Evolutionary conservation across 2,329 filamentous ascomycete species (phyloP), one percentile per base, ranked within the genome.

Genomic region (Purpureocillium takamizusanense): DNA sequence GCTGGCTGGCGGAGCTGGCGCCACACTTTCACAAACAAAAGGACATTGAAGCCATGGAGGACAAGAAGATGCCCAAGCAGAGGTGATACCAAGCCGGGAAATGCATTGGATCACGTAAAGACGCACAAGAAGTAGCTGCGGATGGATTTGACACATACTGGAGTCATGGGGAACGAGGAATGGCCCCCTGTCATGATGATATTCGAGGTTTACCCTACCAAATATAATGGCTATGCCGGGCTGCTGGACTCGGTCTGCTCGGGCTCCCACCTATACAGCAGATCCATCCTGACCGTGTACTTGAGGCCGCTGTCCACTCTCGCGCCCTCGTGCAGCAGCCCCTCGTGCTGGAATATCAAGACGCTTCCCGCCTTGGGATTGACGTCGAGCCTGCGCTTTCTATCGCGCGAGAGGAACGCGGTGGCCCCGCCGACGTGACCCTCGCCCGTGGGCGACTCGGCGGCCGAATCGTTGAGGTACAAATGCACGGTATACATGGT

Each of bases 11-110:
- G 7, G 90, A 97, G 62, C 78, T 92, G 43, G 92, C 92, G 44
- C 90, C 90, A 45, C 92, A 97, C 65, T 95, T 88, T 55, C 86
- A 95, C 59, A 95, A 94, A 65, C 83, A 85, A 66, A 83, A 87
- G 63, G 88, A 95, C 55, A 60, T 95, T 31, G 90, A 95, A 53
- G 80, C 73, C 14, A 56, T 95, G 50, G 86, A 87, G 53, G 83
- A 86, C 42, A 85, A 77, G 66, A 94, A 65, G 51, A 66, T 66
- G 62, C 63, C 63, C 3, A 65, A 59, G 44, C 50, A 56, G 37
- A 47, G 55, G 37, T 51, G 42, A 38, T 42, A 15, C n/a, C n/a
- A n/a, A n/a, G n/a, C n/a, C n/a, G n/a, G n/a, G n/a, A n/a, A n/a
- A n/a, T n/a, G n/a, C n/a, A n/a, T n/a, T n/a, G n/a, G n/a, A n/a